Base-by-base conservation (phyloP, 495 filamentous ascomycete genomes). In the Achaetomiella virescens region DNA sequence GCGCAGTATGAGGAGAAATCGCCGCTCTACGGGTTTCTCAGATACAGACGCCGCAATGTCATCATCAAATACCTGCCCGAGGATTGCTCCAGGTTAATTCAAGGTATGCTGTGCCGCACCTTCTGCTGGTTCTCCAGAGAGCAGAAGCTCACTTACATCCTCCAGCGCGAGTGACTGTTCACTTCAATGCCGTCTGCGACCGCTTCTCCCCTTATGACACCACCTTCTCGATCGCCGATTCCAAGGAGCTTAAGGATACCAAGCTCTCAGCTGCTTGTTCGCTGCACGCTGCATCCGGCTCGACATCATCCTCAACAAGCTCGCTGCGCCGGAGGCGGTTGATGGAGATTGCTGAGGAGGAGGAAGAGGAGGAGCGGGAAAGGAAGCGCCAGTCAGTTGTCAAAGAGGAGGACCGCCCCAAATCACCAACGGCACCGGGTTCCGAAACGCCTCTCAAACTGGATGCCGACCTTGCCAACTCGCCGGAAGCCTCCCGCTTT, bases 1-100 rank as follows among this genome's bases (percentile, higher is more conserved):
- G 83, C 85, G 29, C 75, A 79, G 59, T 95, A 95, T 63, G 80
- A 85, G 36, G 90, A 97, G 54, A 79, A 78, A 41, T 92, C 89
- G 45, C 93, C 95, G 11, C 74, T 98, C 22, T 98, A 91, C 66
- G 95, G 93, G 36, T 93, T 96, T 58, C 72, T 98, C 50, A 82
- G 88, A 52, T 97, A 97, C 65, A 81, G 93, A 22, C 84, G 91
- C 61, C 82, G 90, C 62, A 97, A 91, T 72, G 87, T 97, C 50
- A 74, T 98, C 42, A 80, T 98, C 63, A 96, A 91, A 67, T 96
- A 91, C 65, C 75, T 96, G 49, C 95, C 95, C 2, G 88, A 96
- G 59, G 89, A 86, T 33, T 86, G 91, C 47, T 97, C 92, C 49
- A 81, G 93, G 55, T 76, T 98, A 48, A 71, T 98, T 22, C 87